Evolutionary conservation across 2,329 filamentous ascomycete genomes (phyloP).

Genomic region (Fusarium ramigenum): DNA sequence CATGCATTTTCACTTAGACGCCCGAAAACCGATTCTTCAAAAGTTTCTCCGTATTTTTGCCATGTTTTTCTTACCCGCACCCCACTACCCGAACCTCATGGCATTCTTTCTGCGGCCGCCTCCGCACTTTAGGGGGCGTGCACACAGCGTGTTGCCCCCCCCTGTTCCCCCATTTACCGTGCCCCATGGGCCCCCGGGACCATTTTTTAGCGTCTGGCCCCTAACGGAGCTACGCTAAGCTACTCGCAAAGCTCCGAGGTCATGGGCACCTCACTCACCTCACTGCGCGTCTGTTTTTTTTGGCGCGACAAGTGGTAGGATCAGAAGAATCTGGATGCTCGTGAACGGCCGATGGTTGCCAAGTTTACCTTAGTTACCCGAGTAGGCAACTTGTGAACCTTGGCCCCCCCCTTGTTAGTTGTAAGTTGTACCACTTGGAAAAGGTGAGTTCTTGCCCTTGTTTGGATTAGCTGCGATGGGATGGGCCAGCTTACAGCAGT

Average conservation of each 20-base stretch:
- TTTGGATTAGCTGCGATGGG: constrained; percentile 2
- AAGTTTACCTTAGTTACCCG: constrained; percentile 12
- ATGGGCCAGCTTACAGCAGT: background rate
- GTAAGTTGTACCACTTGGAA: background rate
- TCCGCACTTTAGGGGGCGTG: constrained; percentile 17
- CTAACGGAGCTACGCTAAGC: background rate
- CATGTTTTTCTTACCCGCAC: constrained; percentile 15
- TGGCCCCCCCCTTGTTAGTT: background rate
- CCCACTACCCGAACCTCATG: background rate
- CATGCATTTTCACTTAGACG: background rate
- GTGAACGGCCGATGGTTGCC: constrained; percentile 27
- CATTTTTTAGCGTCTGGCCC: background rate
- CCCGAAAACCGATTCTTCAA: background rate
- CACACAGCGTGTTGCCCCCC: background rate
- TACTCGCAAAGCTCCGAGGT: constrained; percentile 7
- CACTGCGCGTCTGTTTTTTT: too few species aligned
- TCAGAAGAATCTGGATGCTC: constrained; percentile 19
- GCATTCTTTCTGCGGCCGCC: constrained; percentile 7
- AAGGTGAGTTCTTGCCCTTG: background rate
- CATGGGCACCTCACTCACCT: background rate
- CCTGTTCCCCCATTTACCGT: constrained; percentile 27
- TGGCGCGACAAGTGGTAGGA: background rate
- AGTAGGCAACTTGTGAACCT: constrained; percentile 23
- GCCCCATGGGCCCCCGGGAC: constrained; percentile 35
- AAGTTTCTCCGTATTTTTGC: constrained; percentile 5